Base-by-base conservation (phyloP, 139 green algal species). In the Closterium sp. region DNA sequence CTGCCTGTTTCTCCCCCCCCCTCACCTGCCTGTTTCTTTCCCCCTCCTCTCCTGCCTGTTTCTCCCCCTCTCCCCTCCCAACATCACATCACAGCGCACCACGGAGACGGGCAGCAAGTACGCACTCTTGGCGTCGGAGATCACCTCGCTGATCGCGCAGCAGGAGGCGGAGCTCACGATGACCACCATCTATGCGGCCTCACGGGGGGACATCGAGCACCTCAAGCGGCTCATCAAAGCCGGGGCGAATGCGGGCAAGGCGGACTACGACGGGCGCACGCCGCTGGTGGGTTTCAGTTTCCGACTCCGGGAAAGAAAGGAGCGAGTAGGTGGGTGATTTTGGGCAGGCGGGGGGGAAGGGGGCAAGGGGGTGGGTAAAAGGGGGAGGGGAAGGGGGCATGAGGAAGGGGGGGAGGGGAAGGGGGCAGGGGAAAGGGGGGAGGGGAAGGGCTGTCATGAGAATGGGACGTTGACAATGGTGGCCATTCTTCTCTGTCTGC, bases 101-200 rank as follows among this genome's bases (percentile, higher is more conserved):
- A 76, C 55, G 12, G 55, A 76, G 16, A 76, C 55, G 4, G 55
- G 55, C 55, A 76, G 55, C 55, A 76, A 76, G 12, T 33, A 34
- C 25, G 34, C 84, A 3, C 0, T 28, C 0, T 23, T 92, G 64
- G 81, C 89, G 2, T 85, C n/a, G 12, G 90, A 92, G 4, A 92
- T 92, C 23, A n/a, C 2, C 25, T 84, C 69, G 3, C 33, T 81
- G 64, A 92, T 92, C 33, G 84, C 31, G 1, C 90, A 92, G 84
- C 90, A 92, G 34, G 90, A 92, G 86, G 90, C 90, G 10, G 90
- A 92, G 86, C 64, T 92, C 23, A 66, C 30, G 23, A 92, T 92
- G 90, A 87, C 90, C 8, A 91, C 89, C 31, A 89, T 92, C 83
- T 84, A 92, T 66, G 83, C 33, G 12, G 89, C 89, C 25, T 35